phyloP scores from a whole-genome alignment of 371 early-diverging fungal species.

The Circinella umbellata region DNA sequence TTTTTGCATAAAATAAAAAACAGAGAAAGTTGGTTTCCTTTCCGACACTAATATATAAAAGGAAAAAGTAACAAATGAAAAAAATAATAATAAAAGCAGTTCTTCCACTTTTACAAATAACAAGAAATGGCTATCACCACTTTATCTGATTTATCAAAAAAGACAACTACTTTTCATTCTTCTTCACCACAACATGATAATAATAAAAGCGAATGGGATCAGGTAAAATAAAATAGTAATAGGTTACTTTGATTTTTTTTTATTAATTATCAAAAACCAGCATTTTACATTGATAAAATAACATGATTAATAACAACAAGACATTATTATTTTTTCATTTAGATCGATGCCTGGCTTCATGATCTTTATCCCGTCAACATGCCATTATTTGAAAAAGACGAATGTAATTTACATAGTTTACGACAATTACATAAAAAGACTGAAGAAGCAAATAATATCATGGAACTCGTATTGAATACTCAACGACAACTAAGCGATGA shows the following conservation, averaged over 20 bases:
- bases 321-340: neutral
- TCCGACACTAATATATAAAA: too few relatives aligned
- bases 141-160: too few relatives aligned
- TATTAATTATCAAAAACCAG: too few relatives aligned
- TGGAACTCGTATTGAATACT: conserved; percentile 13
- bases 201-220: neutral
- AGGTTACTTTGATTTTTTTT: neutral
- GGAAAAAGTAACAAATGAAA: too few relatives aligned
- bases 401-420: neutral
- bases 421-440: conserved; percentile 16
- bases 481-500: conserved; percentile 16
- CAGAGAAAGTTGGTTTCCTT: too few relatives aligned
- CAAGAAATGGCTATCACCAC: too few relatives aligned
- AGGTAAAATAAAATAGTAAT: neutral
- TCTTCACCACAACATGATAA: neutral
- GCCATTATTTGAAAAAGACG: conserved; percentile 15
- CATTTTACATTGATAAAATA: too few relatives aligned
- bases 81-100: too few relatives aligned
- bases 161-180: too few relatives aligned
- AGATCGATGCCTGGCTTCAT: conserved; percentile 23
- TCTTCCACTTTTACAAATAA: too few relatives aligned
- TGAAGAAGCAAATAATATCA: conserved; percentile 20
- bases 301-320: too few relatives aligned
- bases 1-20: too few relatives aligned
- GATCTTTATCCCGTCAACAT: conserved; percentile 16